A percentile compares a stretch with the other conserved stretches of the same genome.
Conservation (phyloP, 139 green algal species). For the Gonium pectorale region DNA sequence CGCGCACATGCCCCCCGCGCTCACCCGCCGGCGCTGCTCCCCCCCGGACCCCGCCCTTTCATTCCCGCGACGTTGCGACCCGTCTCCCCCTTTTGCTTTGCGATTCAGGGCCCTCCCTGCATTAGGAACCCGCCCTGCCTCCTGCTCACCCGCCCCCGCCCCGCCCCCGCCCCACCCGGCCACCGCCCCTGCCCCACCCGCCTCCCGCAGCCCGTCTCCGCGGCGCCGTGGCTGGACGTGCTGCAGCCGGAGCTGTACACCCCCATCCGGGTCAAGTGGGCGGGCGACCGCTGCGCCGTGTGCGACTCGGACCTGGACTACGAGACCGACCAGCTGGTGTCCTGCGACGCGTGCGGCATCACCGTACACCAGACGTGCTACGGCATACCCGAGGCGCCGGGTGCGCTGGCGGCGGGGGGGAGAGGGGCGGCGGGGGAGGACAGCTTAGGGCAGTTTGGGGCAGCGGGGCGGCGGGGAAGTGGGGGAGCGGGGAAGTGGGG, state of each 20-base stretch:
- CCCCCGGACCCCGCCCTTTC: too few species aligned
- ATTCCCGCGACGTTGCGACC: too few species aligned
- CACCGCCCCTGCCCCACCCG: background rate
- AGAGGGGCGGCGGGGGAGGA: too few species aligned
- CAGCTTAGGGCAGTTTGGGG: background rate
- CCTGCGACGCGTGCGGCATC: conserved; percentile 88
- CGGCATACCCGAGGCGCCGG: conserved; percentile 83
- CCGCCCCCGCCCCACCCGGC: too few species aligned
- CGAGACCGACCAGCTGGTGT: conserved; percentile 91
- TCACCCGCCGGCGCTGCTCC: too few species aligned
- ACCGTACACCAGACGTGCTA: conserved; percentile 95
- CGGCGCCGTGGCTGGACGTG: conserved; percentile 64
- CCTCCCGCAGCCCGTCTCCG: conserved; percentile 21
- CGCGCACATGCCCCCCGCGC: too few species aligned
- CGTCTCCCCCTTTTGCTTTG: too few species aligned
- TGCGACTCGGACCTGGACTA: conserved; percentile 94
- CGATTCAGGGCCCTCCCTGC: too few species aligned
- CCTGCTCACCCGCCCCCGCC: background rate
- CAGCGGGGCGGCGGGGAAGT: too few species aligned
- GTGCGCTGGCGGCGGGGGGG: background rate
- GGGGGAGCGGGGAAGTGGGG: too few species aligned
- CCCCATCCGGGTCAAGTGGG: conserved; percentile 64
- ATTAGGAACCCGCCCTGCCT: too few species aligned
- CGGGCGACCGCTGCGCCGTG: conserved; percentile 76
- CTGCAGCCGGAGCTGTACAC: conserved; percentile 38